A percentile compares a stretch with the other conserved stretches of the same genome.
phyloP scores from a whole-genome alignment of 768 basidiomycete species.

The Naganishia vaughanmartiniae region DNA sequence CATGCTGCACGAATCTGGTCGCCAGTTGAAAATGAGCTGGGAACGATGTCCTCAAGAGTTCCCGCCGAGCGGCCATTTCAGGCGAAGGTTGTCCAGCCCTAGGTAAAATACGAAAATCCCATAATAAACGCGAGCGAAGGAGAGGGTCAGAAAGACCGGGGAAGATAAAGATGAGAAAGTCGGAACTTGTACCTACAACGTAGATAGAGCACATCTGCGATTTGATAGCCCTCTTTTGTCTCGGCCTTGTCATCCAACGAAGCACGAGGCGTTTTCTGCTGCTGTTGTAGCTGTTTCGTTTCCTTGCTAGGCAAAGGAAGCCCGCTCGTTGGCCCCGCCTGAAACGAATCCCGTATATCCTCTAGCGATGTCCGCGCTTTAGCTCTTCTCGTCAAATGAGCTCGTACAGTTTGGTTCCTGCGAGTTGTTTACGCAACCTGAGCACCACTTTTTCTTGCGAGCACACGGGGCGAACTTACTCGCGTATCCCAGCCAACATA shows the following conservation, averaged over 20 bases:
- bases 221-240: slow-evolving; percentile 62
- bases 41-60: slow-evolving; percentile 2
- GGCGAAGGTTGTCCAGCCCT: slow-evolving; percentile 77
- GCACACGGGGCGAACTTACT: slow-evolving; percentile 66
- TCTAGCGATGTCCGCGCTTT: slow-evolving; percentile 5
- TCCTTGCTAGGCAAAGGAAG: neutral
- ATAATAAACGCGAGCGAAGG: neutral
- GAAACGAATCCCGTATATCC: slow-evolving; percentile 14
- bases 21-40: neutral
- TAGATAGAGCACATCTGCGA: slow-evolving; percentile 93
- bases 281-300: neutral
- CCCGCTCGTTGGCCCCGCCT: neutral
- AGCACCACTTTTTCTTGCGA: too few species aligned
- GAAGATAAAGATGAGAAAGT: neutral
- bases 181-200: slow-evolving; percentile 59
- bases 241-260: neutral
- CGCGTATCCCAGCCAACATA: slow-evolving; percentile 82
- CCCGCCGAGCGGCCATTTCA: slow-evolving; percentile 65
- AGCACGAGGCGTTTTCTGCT: neutral
- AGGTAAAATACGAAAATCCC: neutral
- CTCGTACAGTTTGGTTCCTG: slow-evolving; percentile 31
- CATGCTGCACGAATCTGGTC: neutral
- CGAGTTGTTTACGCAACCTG: neutral
- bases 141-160: neutral
- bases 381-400: slow-evolving; percentile 27